phyloP scores from a whole-genome alignment of 768 basidiomycete species.

The Termitomyces sp. region DNA sequence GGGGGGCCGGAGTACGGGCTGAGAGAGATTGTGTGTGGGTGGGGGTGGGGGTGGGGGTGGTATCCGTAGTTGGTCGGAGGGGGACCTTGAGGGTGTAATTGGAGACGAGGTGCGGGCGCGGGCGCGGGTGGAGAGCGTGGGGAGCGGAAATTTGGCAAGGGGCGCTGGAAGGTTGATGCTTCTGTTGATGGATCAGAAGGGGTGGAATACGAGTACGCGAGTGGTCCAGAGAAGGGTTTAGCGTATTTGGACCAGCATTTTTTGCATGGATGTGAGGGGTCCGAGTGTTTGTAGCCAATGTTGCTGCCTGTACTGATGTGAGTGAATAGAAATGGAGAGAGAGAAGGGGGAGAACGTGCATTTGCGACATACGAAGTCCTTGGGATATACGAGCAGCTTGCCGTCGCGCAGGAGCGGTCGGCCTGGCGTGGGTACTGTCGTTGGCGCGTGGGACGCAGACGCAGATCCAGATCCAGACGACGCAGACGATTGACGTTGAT shows the following conservation, averaged over 20 bases:
- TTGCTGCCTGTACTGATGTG: slow-evolving; percentile 48
- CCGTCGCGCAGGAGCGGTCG: slow-evolving; percentile 62
- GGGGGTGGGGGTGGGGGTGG: too few relatives aligned
- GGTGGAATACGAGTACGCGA: slow-evolving; percentile 42
- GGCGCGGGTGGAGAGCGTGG: slow-evolving; percentile 17
- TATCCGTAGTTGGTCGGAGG: too few relatives aligned
- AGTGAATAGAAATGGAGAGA: not conserved
- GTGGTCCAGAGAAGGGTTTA: slow-evolving; percentile 54
- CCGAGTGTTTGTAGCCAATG: slow-evolving; percentile 65
- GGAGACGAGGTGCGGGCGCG: not conserved
- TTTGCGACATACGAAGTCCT: slow-evolving; percentile 57
- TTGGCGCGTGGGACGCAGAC: slow-evolving; percentile 66
- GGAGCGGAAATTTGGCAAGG: slow-evolving; percentile 20
- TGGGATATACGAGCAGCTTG: slow-evolving; percentile 65
- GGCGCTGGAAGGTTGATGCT: slow-evolving; percentile 28
- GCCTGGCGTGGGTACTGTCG: slow-evolving; percentile 55
- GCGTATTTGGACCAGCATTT: slow-evolving; percentile 74
- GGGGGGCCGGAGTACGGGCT: slow-evolving; percentile 11
- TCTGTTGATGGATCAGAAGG: not conserved
- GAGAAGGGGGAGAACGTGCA: slow-evolving; percentile 37
- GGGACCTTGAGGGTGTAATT: too few relatives aligned
- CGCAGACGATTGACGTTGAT: not conserved
- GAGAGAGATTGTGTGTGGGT: too few relatives aligned
- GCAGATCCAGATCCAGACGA: too few relatives aligned
- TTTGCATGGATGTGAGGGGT: slow-evolving; percentile 63